Base-by-base conservation (phyloP, 352 stramenopile species). In the Lagenidium sp. region DNA sequence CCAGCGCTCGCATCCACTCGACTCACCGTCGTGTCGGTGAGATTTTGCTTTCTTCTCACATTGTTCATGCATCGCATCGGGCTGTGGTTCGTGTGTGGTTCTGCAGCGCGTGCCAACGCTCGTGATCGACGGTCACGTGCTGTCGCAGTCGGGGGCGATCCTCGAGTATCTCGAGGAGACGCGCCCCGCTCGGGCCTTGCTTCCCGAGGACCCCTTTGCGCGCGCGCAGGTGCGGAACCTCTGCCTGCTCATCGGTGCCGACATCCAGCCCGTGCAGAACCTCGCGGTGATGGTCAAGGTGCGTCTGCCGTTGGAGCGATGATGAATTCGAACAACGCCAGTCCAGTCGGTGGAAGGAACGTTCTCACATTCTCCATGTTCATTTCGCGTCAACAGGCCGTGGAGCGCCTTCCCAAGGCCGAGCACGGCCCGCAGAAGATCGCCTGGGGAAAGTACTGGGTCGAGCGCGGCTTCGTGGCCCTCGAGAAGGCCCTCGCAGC, bases 101-200 rank as follows among this genome's bases (percentile, higher is more conserved):
- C 11, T 37, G 8, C 37, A 85, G 67, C 78, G 78, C 30, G 35
- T 91, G 22, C 89, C 93, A 6, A 54, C 74, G 28, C 59, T 98
- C 16, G 61, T 89, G 48, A 94, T 90, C 50, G 75, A 87, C 20
- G 69, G 68, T 34, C 60, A 68, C 19, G 50, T 65, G 18, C 59
- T 92, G 7, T 72, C 80, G 25, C 90, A 97, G 55, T 96, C 79
- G 0, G 50, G 83, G 25, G 85, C 88, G 11, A 97, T 97, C 44
- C 70, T 98, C 50, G 87, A 97, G 54, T 97, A 97, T 55, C 55
- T 98, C 11, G 88, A 97, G 31, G 71, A 89, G 42, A 82, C 70
- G 21, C 88, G 83, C 54, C 63, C 82, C 1, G 50, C 75, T 47
- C 57, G 66, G 23, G 57, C 68, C 21, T 50, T 97, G 38, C 59